phyloP scores from a whole-genome alignment of 192 early-diverging fungal species.

The Lobosporangium transversale region DNA sequence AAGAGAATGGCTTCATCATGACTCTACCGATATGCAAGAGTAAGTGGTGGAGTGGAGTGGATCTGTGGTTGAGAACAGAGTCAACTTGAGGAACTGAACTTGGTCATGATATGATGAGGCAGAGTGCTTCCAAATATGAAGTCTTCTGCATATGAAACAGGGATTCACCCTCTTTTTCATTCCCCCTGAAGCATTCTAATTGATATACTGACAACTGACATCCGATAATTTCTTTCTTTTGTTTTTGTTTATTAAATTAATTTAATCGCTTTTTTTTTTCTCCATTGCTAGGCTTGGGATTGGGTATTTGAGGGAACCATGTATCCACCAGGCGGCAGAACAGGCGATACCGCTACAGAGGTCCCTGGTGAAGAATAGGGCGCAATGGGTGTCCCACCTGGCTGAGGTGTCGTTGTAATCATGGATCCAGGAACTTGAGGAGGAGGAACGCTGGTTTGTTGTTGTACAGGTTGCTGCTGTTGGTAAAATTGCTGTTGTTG shows the following conservation, averaged over 20 bases:
- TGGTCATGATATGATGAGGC: too few relatives aligned
- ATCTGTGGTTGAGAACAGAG: too few relatives aligned
- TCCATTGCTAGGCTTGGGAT: not conserved
- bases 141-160: too few relatives aligned
- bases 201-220: not conserved
- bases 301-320: not conserved
- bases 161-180: too few relatives aligned
- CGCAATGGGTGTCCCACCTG: conserved; percentile 17
- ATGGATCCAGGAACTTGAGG: conserved; percentile 15
- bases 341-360: conserved; percentile 32
- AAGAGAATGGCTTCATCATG: not conserved
- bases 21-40: too few relatives aligned
- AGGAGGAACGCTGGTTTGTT: not conserved
- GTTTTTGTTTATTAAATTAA: not conserved
- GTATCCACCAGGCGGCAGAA: conserved; percentile 20
- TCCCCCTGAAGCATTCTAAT: not conserved
- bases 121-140: too few relatives aligned
- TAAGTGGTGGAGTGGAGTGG: too few relatives aligned
- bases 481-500: conserved; percentile 1
- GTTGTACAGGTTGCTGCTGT: conserved; percentile 17
- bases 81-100: too few relatives aligned
- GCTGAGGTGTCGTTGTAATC: conserved; percentile 29
- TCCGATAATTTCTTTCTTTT: not conserved
- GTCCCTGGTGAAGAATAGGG: conserved; percentile 26
- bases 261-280: not conserved